Percentiles rank a stretch among this genome's conserved stretches.
Evolutionary conservation across 495 filamentous ascomycete species (phyloP).

Genomic region (Hypoxylon subgilvum): DNA sequence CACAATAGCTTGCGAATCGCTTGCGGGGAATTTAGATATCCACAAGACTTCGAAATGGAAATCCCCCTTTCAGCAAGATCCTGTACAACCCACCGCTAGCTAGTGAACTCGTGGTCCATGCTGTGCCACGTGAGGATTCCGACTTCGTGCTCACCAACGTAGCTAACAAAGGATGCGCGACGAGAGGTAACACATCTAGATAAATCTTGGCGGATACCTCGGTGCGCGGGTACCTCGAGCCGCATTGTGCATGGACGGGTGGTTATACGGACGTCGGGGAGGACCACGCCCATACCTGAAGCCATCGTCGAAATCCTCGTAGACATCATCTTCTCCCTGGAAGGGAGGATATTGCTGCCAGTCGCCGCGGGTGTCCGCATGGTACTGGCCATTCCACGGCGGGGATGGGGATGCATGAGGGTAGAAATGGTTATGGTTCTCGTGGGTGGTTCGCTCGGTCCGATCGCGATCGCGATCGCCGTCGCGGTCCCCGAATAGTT

Average conservation of each 20-base stretch:
- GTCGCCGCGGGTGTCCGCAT: conserved; percentile 1
- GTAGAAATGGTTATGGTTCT: conserved; percentile 18
- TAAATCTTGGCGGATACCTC: not conserved
- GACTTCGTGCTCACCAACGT: conserved; percentile 9
- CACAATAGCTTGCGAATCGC: too few species aligned
- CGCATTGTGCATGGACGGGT: conserved; percentile 6
- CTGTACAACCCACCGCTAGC: not conserved
- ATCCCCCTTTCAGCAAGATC: too few species aligned
- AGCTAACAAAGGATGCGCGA: not conserved
- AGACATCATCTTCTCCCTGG: not conserved
- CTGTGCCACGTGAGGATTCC: conserved; percentile 23
- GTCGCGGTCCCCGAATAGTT: conserved; percentile 7
- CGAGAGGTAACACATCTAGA: not conserved
- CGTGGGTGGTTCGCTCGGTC: too few species aligned
- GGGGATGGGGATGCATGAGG: conserved; percentile 5
- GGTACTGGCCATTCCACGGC: conserved; percentile 11
- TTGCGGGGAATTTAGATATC: not conserved
- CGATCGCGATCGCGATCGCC: conserved; percentile 1
- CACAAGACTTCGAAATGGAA: not conserved
- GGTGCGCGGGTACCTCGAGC: not conserved
- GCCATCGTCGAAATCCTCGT: not conserved
- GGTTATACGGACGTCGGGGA: conserved; percentile 1
- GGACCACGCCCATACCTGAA: not conserved
- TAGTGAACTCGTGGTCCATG: conserved; percentile 10
- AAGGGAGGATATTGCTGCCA: conserved; percentile 7